Base-by-base conservation (phyloP, 805 yeast species). In the Yarrowia porcina region DNA sequence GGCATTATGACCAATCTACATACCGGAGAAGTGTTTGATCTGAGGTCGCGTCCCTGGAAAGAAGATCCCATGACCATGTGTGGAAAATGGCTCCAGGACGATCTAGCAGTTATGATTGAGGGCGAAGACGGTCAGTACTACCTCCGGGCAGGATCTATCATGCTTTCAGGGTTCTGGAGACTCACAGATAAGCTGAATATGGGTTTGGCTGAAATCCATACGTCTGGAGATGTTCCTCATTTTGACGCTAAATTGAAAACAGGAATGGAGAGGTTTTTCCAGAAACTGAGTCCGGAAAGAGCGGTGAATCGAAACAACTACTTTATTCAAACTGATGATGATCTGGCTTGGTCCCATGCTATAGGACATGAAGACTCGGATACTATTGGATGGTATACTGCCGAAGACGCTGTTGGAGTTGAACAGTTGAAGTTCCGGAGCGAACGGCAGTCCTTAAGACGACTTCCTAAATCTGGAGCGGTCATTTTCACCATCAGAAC, bases 81-180 rank as follows among this genome's bases (percentile, higher is more conserved):
- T 7, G 80, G 87, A 0, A 77, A 79, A 67, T 75, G 85, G 72
- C 72, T 81, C 13, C 90, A 86, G 71, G 90, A 86, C 71, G 90
- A 86, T 70, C 72, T 85, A 59, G 90, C 89, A 4, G 76, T 86
- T 21, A 82, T 86, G 87, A 73, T 84, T 59, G 90, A 86, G 68
- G 76, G 78, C 56, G 78, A 77, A 21, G 78, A 83, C 38, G 89
- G 88, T 9, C 79, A 82, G 60, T 85, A 84, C 69, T 74, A 74
- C 33, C 75, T 86, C 62, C 81, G 80, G 67, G 85, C 82, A 28
- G 90, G 89, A 2, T 82, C 87, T 4, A 83, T 86, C 56, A 75
- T 83, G 69, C 76, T 86, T 49, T 86, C 90, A 3, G 90, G 72
- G 27, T 86, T 85, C 71, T 86, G 90, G 90, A 77, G 88, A 69